Conservation (phyloP, 2,329 filamentous ascomycete genomes). For the Didymellaceae sp. region DNA sequence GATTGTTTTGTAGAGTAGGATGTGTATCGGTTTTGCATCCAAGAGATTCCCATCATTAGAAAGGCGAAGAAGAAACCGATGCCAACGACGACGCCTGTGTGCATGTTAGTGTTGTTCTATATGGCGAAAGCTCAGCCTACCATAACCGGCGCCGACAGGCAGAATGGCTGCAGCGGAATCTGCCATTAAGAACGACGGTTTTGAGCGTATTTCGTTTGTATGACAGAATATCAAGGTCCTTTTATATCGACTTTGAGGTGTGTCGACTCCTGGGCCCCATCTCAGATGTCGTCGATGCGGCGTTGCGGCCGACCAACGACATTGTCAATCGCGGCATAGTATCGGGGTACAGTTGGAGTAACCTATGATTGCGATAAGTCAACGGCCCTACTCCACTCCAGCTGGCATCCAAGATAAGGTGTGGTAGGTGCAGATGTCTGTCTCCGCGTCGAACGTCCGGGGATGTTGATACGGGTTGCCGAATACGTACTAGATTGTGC, state of each 20-base stretch:
- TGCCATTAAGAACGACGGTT: constrained; percentile 2
- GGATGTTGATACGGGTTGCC: constrained; percentile 8
- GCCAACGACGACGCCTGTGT: constrained; percentile 52
- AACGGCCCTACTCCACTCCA: constrained; percentile 3
- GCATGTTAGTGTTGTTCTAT: not conserved
- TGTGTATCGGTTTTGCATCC: constrained; percentile 46
- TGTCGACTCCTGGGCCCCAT: not conserved
- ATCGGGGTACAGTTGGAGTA: constrained; percentile 10
- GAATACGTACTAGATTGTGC: constrained; percentile 2
- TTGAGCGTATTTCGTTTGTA: too few relatives aligned
- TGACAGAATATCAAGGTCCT: not conserved
- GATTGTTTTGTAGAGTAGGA: constrained; percentile 51
- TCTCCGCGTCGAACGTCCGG: constrained; percentile 9
- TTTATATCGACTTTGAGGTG: not conserved
- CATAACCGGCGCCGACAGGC: constrained; percentile 56
- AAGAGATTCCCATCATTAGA: constrained; percentile 45
- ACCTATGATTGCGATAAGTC: constrained; percentile 5
- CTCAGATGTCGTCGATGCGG: not conserved
- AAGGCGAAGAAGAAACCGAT: constrained; percentile 53
- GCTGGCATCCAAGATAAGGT: constrained; percentile 3
- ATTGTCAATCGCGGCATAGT: not conserved
- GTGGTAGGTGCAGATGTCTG: constrained; percentile 11
- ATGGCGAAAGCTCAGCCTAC: constrained; percentile 35
- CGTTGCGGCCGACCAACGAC: not conserved
- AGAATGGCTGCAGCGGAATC: constrained; percentile 10